These are phyloP conservation scores for Quercus gilva DNA, from an alignment of 306 rosid genomes.

Conservation along the genomic window DNA sequence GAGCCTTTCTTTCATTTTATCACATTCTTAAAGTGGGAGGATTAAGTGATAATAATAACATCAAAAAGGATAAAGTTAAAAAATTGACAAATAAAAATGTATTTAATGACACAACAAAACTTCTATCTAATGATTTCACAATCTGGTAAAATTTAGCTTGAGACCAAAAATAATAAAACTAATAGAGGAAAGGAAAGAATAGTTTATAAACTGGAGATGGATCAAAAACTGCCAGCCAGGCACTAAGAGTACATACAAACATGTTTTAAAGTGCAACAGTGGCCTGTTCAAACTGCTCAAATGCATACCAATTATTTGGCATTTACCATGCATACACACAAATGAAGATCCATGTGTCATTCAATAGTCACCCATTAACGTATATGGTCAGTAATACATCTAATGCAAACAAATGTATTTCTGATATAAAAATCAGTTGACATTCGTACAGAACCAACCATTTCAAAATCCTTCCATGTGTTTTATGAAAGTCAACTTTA, in stretches of 20 bases:
- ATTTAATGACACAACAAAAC: not conserved
- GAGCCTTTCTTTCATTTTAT: not conserved
- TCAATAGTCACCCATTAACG: not conserved
- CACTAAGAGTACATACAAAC: not conserved
- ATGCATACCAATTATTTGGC: too few species aligned
- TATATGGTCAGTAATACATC: not conserved
- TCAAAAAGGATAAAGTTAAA: not conserved
- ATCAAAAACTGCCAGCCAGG: not conserved
- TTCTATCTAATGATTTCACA: not conserved
- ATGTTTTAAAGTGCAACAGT: too few species aligned
- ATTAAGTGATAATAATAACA: not conserved
- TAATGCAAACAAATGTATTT: not conserved
- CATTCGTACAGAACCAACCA: not conserved
- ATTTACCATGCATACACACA: too few species aligned
- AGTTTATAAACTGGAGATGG: not conserved
- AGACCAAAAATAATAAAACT: not conserved
- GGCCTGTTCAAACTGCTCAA: too few species aligned
- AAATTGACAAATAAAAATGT: not conserved
- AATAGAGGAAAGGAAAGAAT: not conserved
- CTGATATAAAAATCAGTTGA: not conserved
- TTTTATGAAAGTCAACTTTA: not conserved
- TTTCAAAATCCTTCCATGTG: not conserved
- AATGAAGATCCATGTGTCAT: not conserved
- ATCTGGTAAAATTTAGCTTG: not conserved
- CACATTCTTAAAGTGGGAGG: not conserved